Evolutionary conservation across 2,329 filamentous ascomycete genomes (phyloP).

Genomic region (Curvularia eragrostidis): DNA sequence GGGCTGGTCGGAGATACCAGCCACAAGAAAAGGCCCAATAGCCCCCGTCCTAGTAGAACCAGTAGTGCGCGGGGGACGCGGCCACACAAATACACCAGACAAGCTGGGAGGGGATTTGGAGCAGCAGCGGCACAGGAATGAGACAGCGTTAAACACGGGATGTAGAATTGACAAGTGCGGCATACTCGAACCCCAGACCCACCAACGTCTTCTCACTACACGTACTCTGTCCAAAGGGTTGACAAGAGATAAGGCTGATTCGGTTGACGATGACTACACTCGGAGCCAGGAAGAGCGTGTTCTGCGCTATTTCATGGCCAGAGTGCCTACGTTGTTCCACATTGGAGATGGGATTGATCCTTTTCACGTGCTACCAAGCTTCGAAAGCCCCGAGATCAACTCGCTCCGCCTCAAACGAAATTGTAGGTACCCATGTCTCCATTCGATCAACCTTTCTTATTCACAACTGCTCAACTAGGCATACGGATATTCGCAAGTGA

Average conservation of each 20-base stretch:
- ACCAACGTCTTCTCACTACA: not conserved
- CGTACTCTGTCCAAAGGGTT: not conserved
- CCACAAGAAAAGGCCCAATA: constrained; percentile 1
- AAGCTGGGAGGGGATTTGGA: not conserved
- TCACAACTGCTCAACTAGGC: constrained; percentile 6
- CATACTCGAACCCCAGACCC: not conserved
- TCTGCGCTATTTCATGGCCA: constrained; percentile 21
- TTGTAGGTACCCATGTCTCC: constrained; percentile 15
- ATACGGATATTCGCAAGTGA: constrained; percentile 33
- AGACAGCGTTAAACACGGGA: not conserved
- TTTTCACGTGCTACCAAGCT: constrained; percentile 33
- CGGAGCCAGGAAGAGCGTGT: constrained; percentile 21
- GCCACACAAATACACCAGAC: not conserved
- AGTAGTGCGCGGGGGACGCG: too few species aligned
- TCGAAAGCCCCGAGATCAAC: constrained; percentile 25
- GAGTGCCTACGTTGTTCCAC: constrained; percentile 15
- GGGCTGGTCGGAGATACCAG: not conserved
- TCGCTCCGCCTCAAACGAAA: constrained; percentile 24
- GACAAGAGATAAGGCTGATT: not conserved
- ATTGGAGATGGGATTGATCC: constrained; percentile 33
- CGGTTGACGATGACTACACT: not conserved
- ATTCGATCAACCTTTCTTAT: not conserved
- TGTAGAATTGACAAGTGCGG: not conserved
- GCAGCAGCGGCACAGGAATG: not conserved
- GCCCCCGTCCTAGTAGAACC: not conserved